phyloP scores from a whole-genome alignment of 495 filamentous ascomycete species.

The Hyaloscypha variabilis region DNA sequence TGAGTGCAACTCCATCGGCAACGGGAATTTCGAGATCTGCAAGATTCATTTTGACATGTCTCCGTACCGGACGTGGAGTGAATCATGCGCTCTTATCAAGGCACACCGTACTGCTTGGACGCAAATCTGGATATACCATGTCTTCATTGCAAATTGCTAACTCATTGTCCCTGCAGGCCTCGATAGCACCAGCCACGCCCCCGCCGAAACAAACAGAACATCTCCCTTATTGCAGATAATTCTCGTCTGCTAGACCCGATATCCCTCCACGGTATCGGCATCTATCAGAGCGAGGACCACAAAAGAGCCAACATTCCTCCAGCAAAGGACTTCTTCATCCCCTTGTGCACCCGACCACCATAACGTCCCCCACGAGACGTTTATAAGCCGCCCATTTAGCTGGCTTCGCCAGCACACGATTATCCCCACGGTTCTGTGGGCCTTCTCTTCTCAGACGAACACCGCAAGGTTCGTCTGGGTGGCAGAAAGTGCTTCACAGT shows the following conservation, averaged over 20 bases:
- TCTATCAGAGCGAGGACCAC: conserved; percentile 68
- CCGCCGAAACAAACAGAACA: conserved; percentile 12
- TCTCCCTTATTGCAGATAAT: conserved; percentile 55
- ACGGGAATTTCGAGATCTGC: not conserved
- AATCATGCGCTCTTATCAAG: not conserved
- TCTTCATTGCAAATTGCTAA: conserved; percentile 17
- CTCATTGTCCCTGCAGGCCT: conserved; percentile 58
- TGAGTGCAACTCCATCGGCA: conserved; percentile 46
- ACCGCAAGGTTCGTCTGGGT: conserved; percentile 90
- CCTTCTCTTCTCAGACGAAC: conserved; percentile 93
- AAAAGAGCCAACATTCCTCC: conserved; percentile 82
- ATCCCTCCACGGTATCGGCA: conserved; percentile 84
- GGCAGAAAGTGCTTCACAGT: conserved; percentile 69
- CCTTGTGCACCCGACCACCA: conserved; percentile 82
- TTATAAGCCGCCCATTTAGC: conserved; percentile 41
- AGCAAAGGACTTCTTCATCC: conserved; percentile 77
- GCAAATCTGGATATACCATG: conserved; percentile 1
- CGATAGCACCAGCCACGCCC: conserved; percentile 72
- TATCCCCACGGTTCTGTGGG: conserved; percentile 69
- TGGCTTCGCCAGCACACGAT: conserved; percentile 58
- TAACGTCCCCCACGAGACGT: conserved; percentile 73
- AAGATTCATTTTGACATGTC: not conserved
- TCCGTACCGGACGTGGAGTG: not conserved
- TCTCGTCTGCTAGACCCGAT: conserved; percentile 93
- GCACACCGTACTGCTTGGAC: not conserved